phyloP scores from a whole-genome alignment of 768 basidiomycete species.

The Gautieria morchelliformis region DNA sequence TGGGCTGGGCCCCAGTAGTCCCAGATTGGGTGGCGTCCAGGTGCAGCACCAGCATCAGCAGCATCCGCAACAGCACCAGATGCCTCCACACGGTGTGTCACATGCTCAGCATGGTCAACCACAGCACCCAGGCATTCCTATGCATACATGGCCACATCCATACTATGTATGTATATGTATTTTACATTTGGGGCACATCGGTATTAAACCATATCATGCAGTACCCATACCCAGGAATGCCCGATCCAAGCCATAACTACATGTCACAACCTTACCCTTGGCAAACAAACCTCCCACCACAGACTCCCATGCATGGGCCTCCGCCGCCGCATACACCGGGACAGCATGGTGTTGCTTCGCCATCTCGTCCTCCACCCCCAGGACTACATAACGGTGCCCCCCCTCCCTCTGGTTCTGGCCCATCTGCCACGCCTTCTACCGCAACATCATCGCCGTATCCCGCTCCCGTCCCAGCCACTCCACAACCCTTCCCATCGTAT shows the following conservation, averaged over 20 bases:
- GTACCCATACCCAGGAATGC: slow-evolving; percentile 29
- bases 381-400: slow-evolving; percentile 13
- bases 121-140: slow-evolving; percentile 45
- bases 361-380: slow-evolving; percentile 23
- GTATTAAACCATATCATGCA: slow-evolving; percentile 14
- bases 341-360: slow-evolving; percentile 22
- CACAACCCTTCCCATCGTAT: not conserved
- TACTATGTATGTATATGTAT: slow-evolving; percentile 48
- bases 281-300: slow-evolving; percentile 22
- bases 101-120: slow-evolving; percentile 38
- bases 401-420: slow-evolving; percentile 24
- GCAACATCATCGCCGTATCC: slow-evolving; percentile 37
- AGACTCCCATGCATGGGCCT: slow-evolving; percentile 21
- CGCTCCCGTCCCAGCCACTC: slow-evolving; percentile 16
- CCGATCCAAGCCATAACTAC: slow-evolving; percentile 32
- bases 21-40: not conserved
- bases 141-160: slow-evolving; percentile 27
- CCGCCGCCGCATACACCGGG: slow-evolving; percentile 38
- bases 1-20: slow-evolving; percentile 24
- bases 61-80: slow-evolving; percentile 31
- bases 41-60: slow-evolving; percentile 1
- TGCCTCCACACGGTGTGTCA: slow-evolving; percentile 48
- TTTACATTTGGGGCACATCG: not conserved
- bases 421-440: slow-evolving; percentile 30
- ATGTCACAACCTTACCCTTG: slow-evolving; percentile 22